phyloP scores from a whole-genome alignment of 164 flowering plant genomes.

The Akebia trifoliata region DNA sequence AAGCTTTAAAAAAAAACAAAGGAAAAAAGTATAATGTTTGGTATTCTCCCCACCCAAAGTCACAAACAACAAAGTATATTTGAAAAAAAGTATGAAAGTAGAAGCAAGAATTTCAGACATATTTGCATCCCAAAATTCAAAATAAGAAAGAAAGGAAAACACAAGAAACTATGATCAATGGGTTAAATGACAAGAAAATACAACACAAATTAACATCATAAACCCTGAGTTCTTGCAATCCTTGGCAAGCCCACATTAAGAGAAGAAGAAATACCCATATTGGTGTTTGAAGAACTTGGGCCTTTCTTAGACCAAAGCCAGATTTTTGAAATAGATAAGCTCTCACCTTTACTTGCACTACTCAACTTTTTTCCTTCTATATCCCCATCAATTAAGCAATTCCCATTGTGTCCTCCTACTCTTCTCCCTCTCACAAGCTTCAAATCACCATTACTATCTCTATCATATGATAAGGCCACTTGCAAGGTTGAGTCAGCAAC shows the following conservation, averaged over 20 bases:
- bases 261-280: slow-evolving; percentile 15
- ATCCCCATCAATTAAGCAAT: slow-evolving; percentile 30
- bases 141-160: not conserved
- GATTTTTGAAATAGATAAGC: slow-evolving; percentile 85
- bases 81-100: not conserved
- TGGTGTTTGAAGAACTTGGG: slow-evolving; percentile 27
- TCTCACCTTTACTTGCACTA: slow-evolving; percentile 54
- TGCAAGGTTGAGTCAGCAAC: slow-evolving; percentile 49
- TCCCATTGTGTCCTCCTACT: slow-evolving; percentile 17
- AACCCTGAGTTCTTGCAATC: slow-evolving; percentile 21
- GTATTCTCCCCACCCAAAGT: slow-evolving; percentile 10
- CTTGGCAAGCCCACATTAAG: slow-evolving; percentile 21
- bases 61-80: slow-evolving; percentile 13
- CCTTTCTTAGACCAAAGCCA: slow-evolving; percentile 88
- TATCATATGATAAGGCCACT: slow-evolving; percentile 35
- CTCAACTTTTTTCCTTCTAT: slow-evolving; percentile 50
- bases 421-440: slow-evolving; percentile 22
- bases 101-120: slow-evolving; percentile 9
- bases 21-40: not conserved
- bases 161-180: slow-evolving; percentile 8
- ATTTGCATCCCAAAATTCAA: slow-evolving; percentile 12
- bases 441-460: slow-evolving; percentile 14
- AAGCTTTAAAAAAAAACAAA: not conserved
- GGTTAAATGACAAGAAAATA: slow-evolving; percentile 12
- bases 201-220: slow-evolving; percentile 19